phyloP scores from a whole-genome alignment of 129 eudicot species.

The Tagetes patula region DNA sequence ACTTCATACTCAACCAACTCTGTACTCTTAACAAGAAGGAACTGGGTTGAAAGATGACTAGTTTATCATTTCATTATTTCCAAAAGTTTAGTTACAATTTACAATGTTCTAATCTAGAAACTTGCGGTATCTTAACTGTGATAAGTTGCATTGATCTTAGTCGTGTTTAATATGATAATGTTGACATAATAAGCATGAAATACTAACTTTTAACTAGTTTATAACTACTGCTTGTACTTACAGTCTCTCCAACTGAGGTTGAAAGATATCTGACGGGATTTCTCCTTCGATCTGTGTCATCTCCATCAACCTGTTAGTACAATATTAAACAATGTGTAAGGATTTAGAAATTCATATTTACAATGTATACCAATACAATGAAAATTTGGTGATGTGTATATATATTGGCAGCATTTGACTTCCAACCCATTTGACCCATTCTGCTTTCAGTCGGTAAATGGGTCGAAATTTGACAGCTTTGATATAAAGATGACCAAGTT shows the following conservation, averaged over 20 bases:
- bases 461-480: neutral
- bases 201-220: neutral
- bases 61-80: neutral
- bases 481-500: neutral
- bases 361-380: neutral
- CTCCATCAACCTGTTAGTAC: constrained; percentile 54
- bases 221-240: constrained; percentile 36
- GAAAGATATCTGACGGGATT: constrained; percentile 58
- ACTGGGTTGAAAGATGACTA: no score
- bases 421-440: constrained; percentile 1
- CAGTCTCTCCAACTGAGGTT: constrained; percentile 65
- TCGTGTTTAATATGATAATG: neutral
- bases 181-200: neutral
- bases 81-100: neutral
- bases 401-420: neutral
- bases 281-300: constrained; percentile 61
- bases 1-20: no score
- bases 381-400: neutral
- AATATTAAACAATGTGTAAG: neutral
- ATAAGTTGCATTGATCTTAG: neutral
- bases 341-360: neutral
- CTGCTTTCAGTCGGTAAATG: neutral
- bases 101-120: neutral
- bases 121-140: neutral
- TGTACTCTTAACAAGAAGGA: no score